These are phyloP conservation scores for Blastomyces gilchristii DNA, from an alignment of 2,329 filamentous ascomycete genomes.

Conservation along the genomic window DNA sequence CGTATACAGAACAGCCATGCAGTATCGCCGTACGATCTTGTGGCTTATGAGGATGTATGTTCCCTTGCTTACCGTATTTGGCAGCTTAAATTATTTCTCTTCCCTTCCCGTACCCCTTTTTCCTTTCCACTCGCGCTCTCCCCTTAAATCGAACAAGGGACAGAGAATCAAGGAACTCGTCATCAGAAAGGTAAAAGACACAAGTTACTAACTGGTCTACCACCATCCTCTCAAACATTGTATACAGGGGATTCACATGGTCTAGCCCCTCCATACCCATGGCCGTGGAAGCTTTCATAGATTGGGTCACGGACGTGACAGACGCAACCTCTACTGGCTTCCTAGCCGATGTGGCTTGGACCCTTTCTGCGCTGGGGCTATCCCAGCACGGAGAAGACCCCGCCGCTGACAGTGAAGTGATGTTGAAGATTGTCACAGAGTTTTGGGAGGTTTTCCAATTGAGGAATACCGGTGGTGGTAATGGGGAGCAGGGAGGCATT, in stretches of 20 bases:
- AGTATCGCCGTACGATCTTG: slow-evolving; percentile 14
- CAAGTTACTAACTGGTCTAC: not conserved
- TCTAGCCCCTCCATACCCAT: slow-evolving; percentile 13
- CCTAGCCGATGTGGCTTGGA: slow-evolving; percentile 16
- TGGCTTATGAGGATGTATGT: slow-evolving; percentile 15
- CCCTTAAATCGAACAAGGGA: too few relatives aligned
- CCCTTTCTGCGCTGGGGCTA: slow-evolving; percentile 11
- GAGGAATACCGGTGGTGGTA: not conserved
- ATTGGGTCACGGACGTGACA: slow-evolving; percentile 17
- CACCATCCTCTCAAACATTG: not conserved
- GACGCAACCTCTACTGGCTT: slow-evolving; percentile 12
- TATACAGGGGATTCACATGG: slow-evolving; percentile 13
- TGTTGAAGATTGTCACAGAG: slow-evolving; percentile 11
- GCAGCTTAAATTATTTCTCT: not conserved
- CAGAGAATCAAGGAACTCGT: not conserved
- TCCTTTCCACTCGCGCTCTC: too few relatives aligned
- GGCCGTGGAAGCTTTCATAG: slow-evolving; percentile 13
- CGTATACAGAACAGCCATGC: slow-evolving; percentile 13
- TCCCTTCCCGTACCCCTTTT: not conserved
- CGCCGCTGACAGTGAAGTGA: slow-evolving; percentile 8
- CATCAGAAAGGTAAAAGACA: not conserved
- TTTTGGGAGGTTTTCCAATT: slow-evolving; percentile 15
- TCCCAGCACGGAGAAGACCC: slow-evolving; percentile 13
- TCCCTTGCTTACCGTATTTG: too few relatives aligned
- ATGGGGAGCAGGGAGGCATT: not conserved